phyloP scores from a whole-genome alignment of 2,329 filamentous ascomycete species.

The Scedosporium aurantiacum region DNA sequence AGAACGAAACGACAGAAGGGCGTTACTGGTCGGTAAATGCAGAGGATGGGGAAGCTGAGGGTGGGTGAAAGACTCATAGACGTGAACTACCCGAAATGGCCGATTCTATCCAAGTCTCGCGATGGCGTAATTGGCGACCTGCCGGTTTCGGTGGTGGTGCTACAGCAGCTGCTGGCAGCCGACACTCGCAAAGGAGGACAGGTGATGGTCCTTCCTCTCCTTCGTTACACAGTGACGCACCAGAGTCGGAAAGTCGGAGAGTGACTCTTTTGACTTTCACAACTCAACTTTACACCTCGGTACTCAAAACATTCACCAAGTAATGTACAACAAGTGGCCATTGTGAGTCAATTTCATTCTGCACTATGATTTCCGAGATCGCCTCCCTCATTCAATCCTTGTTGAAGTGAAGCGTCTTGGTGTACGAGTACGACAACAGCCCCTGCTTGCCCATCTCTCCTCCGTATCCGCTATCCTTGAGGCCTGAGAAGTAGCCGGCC shows the following conservation, averaged over 20 bases:
- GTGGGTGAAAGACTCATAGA: neutral
- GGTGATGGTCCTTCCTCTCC: too few species aligned
- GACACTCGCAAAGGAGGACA: neutral
- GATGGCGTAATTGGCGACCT: neutral
- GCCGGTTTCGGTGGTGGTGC: neutral
- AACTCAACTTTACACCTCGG: too few species aligned
- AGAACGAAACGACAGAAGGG: neutral
- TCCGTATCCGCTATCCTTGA: constrained; percentile 23
- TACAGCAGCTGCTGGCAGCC: neutral
- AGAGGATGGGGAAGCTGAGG: neutral
- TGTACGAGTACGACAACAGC: constrained; percentile 20
- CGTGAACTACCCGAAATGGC: too few species aligned
- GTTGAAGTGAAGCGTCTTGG: constrained; percentile 13
- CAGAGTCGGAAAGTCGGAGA: too few species aligned
- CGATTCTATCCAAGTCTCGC: neutral
- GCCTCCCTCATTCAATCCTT: neutral
- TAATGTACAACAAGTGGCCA: too few species aligned
- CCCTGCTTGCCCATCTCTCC: constrained; percentile 24
- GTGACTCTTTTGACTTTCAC: too few species aligned
- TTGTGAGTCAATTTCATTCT: too few species aligned
- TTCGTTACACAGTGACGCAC: too few species aligned
- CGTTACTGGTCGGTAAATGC: neutral
- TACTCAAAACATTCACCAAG: too few species aligned
- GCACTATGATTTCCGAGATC: too few species aligned
- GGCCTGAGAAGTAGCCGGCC: constrained; percentile 19